Evolutionary conservation across 768 basidiomycete species (phyloP).

Genomic region (Serendipita sp.): DNA sequence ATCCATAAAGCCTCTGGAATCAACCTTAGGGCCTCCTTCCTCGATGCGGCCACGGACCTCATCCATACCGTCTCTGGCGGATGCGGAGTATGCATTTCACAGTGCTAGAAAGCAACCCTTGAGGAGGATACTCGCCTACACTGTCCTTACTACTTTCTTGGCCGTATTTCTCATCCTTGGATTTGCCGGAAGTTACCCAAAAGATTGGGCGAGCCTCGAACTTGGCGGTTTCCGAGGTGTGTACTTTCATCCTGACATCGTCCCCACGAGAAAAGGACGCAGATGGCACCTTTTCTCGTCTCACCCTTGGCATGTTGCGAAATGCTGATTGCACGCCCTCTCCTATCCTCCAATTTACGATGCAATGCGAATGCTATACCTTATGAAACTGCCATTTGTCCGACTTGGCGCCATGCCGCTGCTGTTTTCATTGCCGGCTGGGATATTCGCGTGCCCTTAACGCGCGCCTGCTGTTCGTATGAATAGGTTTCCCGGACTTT

Average conservation of each 20-base stretch:
- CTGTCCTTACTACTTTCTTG: background rate
- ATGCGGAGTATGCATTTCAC: background rate
- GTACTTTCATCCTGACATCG: background rate
- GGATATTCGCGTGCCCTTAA: background rate
- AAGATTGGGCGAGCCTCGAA: background rate
- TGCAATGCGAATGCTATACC: too few relatives aligned
- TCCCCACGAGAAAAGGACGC: too few relatives aligned
- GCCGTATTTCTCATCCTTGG: background rate
- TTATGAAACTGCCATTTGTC: too few relatives aligned
- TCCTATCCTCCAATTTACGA: background rate
- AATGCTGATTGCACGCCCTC: background rate
- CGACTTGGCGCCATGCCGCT: background rate
- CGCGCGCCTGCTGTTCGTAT: background rate
- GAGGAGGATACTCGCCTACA: background rate
- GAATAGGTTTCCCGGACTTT: background rate
- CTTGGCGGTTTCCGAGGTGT: background rate
- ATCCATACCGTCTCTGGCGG: constrained; percentile 1
- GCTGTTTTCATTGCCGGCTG: background rate
- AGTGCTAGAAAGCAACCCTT: background rate
- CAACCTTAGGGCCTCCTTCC: background rate
- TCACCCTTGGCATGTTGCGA: background rate
- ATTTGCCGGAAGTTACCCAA: background rate
- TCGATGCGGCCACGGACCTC: background rate
- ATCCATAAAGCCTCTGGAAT: too few relatives aligned
- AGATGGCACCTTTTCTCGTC: background rate